A percentile compares a stretch with the other conserved stretches of the same genome.
Conservation (phyloP, 108 stramenopile genomes). For the Mediolabrus comicus region DNA sequence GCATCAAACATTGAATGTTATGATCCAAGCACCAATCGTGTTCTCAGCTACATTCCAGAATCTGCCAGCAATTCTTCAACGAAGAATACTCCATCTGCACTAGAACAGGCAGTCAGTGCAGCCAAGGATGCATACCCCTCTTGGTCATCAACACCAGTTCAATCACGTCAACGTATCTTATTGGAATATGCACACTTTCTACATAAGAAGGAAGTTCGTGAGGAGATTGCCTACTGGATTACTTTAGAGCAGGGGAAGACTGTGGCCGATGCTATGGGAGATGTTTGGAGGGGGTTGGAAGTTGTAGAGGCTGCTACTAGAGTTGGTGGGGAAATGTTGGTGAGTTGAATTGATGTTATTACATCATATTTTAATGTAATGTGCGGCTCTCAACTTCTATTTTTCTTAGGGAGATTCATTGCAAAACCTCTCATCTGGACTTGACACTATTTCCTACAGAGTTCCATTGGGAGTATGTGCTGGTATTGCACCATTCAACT, state of each 20-base stretch:
- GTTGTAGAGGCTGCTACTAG: slow-evolving; percentile 81
- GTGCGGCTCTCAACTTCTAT: slow-evolving; percentile 12
- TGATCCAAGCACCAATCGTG: slow-evolving; percentile 66
- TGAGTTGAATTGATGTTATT: slow-evolving; percentile 19
- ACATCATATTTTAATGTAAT: background rate
- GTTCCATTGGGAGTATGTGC: slow-evolving; percentile 94
- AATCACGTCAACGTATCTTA: slow-evolving; percentile 67
- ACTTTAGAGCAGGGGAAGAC: slow-evolving; percentile 82
- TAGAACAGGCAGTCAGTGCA: slow-evolving; percentile 35
- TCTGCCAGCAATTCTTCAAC: slow-evolving; percentile 1
- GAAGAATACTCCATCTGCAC: slow-evolving; percentile 22
- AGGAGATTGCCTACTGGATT: slow-evolving; percentile 69
- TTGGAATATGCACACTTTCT: slow-evolving; percentile 61
- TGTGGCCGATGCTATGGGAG: slow-evolving; percentile 78
- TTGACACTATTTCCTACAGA: slow-evolving; percentile 88
- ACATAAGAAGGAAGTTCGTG: slow-evolving; percentile 43
- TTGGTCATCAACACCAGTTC: slow-evolving; percentile 69
- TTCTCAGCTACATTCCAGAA: slow-evolving; percentile 47
- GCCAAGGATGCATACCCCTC: slow-evolving; percentile 58
- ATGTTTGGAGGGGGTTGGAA: slow-evolving; percentile 95
- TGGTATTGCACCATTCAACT: slow-evolving; percentile 94
- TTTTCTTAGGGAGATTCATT: slow-evolving; percentile 80
- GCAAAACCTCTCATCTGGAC: slow-evolving; percentile 61
- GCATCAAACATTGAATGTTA: slow-evolving; percentile 19
- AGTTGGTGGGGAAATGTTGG: slow-evolving; percentile 38